Conservation (phyloP, 1,284 basidiomycete genomes). For the Tilletia indica region DNA sequence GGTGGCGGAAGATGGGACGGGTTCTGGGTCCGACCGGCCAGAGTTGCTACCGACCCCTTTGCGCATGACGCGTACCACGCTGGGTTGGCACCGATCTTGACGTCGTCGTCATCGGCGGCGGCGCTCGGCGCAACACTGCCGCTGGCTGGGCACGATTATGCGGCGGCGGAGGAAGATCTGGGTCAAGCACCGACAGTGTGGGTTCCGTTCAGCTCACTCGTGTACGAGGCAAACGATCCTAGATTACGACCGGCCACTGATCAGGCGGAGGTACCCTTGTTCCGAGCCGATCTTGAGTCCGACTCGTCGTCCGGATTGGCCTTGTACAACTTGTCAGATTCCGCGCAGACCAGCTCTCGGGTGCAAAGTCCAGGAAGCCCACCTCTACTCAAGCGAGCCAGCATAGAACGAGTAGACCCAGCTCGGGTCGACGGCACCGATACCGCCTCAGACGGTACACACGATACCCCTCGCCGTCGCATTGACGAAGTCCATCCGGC, state of each 20-base stretch:
- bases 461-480: no score
- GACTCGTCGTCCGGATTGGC: not conserved
- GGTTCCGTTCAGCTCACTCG: constrained; percentile 9
- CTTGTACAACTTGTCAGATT: not conserved
- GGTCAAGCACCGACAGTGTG: not conserved
- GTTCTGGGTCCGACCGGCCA: constrained; percentile 55
- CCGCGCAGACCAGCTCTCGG: no score
- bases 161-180: not conserved
- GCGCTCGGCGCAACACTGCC: not conserved
- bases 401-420: no score
- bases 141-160: not conserved
- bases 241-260: not conserved
- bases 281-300: not conserved
- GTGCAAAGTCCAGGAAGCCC: no score
- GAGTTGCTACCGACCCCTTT: constrained; percentile 25
- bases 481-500: no score
- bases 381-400: no score
- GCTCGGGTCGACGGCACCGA: no score
- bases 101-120: no score
- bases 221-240: not conserved
- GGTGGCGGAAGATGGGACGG: constrained; percentile 65
- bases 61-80: constrained; percentile 53
- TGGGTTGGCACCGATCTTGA: constrained; percentile 46
- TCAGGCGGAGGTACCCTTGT: not conserved
- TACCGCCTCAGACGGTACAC: no score